Base-by-base conservation (phyloP, 208 protist species). In the Trypanosoma melophagium region DNA sequence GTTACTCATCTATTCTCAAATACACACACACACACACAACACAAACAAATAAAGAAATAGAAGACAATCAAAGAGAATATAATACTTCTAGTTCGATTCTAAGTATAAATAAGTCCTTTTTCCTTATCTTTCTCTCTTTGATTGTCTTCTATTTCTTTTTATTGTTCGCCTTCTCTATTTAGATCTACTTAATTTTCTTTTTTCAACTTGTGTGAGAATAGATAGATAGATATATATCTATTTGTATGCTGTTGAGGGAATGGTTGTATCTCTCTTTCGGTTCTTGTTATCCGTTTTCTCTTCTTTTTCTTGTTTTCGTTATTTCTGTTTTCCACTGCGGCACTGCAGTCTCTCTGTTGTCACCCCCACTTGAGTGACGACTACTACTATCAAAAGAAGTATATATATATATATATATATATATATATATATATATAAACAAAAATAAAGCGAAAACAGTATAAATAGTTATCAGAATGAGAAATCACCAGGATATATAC, bases 1-100 rank as follows among this genome's bases (percentile, higher is more conserved):
- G 70, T 84, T 96, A 45, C 83, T 87, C 85, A 91, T 90, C 25
- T 19, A 19, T 14, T 28, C 35, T 56, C n/a, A 24, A n/a, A 16
- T 16, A 56, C 7, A 16, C 10, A 16, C 24, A 35, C 28, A 35
- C 1, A 35, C 28, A 35, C 28, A 58, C 24, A 40, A 25, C 3
- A 35, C 3, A 35, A 5, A 7, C 3, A 35, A 5, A 35, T 22
- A 40, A 14, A 57, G 21, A 40, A 35, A 57, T 13, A 58, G 53
- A 40, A 25, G 28, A 35, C 3, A 35, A 5, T 35, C 3, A 35
- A 5, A 35, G 28, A 35, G 28, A 35, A 35, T 7, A 35, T 1
- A 35, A 35, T 1, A 35, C 3, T 35, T 35, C 28, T 35, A 35
- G 5, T 1, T 35, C 4, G 9, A 47, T 14, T 17, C 16, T n/a